These are phyloP conservation scores for Hydrangea macrophylla DNA, from an alignment of 148 eudicot genomes.

Conservation along the genomic window DNA sequence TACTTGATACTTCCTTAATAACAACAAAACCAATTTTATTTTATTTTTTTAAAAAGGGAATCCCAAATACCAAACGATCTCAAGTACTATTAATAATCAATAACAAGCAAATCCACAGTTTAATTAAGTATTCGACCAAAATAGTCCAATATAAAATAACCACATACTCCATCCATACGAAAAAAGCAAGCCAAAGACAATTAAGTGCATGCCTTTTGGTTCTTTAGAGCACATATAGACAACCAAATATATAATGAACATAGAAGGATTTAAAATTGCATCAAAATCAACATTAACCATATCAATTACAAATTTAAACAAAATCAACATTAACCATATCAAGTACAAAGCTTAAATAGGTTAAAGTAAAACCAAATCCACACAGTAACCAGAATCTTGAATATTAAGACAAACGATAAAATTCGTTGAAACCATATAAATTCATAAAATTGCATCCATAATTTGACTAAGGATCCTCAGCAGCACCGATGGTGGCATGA, in stretches of 20 bases:
- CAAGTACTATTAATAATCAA: neutral
- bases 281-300: neutral
- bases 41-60: too few species aligned
- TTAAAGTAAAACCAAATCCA: too few species aligned
- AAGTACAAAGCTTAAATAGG: too few species aligned
- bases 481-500: too few species aligned
- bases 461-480: too few species aligned
- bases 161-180: neutral
- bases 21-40: conserved; percentile 4
- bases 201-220: neutral
- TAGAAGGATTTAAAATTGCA: neutral
- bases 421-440: neutral
- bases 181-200: neutral
- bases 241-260: neutral
- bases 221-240: neutral
- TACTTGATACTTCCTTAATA: too few species aligned
- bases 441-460: too few species aligned
- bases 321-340: too few species aligned
- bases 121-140: neutral
- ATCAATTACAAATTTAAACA: too few species aligned
- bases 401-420: neutral
- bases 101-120: neutral
- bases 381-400: neutral
- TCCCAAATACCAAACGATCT: neutral
- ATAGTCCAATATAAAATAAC: neutral